Evolutionary conservation across 306 rosid species (phyloP), one percentile per base, ranked within the genome.

Genomic region (Cicer cuneatum): DNA sequence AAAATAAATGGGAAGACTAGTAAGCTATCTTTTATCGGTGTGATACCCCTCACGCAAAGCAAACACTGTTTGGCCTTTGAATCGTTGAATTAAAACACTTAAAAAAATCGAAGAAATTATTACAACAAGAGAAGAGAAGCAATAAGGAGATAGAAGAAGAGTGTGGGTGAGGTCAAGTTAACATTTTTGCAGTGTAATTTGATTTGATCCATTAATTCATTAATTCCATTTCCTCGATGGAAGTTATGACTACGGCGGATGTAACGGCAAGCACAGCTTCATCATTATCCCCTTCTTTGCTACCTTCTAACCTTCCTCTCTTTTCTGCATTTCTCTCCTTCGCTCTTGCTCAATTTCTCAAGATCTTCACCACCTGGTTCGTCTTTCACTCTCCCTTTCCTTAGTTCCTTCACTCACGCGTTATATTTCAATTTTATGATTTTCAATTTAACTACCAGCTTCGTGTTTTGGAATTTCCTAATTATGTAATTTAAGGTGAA

Each of bases 321-420:
- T 2, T 85, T 76, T 73, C 95, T 11, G 89, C 95, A 0, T 63
- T 94, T 72, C 89, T 94, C 66, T 80, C 98, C 37, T 85, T 86
- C 70, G 88, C 96, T 42, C 73, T 88, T 58, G 96, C 99, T 4
- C 97, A 92, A 82, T 94, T 94, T 66, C 95, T 94, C 79, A 92
- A 94, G 90, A 83, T 94, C 93, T 94, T 94, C 86, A 91, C 97
- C 40, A 79, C 97, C 85, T 92, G 96, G 96, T 94, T 66, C 82
- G 81, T 82, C 6, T 16, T 41, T 4, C 39, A 9, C 21, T 35
- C 33, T 29, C 66, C 40, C 13, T 51, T 16, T 54, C 19, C 16
- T 41, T 29, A 33, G 7, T 65, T 6, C n/a, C 29, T 12, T 10
- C 51, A 49, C 33, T 3, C 15, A 42, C 16, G 33, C 33, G 14